Conservation (phyloP, 2,329 filamentous ascomycete genomes). For the Fusarium albidum region DNA sequence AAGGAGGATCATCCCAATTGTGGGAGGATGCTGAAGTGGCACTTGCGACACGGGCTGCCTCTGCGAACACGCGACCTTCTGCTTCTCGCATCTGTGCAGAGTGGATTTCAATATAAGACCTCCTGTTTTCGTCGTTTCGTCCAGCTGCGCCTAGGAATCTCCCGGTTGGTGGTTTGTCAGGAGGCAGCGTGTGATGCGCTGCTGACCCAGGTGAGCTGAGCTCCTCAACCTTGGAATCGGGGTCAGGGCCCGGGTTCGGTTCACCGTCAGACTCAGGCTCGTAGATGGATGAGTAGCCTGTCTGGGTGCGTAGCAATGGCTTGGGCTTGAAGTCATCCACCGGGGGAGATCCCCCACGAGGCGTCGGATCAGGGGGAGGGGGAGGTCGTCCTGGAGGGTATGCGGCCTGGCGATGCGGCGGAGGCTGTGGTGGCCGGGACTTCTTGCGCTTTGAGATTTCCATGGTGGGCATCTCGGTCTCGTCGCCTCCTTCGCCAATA, state of each 20-base stretch:
- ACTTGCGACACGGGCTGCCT: slow-evolving; percentile 52
- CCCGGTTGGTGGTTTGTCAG: slow-evolving; percentile 46
- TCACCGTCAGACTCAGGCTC: slow-evolving; percentile 33
- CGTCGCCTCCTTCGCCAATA: slow-evolving; percentile 92
- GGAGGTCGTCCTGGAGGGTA: slow-evolving; percentile 24
- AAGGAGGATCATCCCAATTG: slow-evolving; percentile 45
- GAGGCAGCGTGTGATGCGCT: slow-evolving; percentile 41
- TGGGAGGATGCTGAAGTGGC: slow-evolving; percentile 44
- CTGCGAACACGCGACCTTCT: slow-evolving; percentile 66
- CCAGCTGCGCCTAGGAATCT: slow-evolving; percentile 53
- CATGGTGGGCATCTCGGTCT: slow-evolving; percentile 74
- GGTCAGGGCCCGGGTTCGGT: slow-evolving; percentile 19
- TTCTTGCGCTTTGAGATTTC: slow-evolving; percentile 73
- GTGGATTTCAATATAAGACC: slow-evolving; percentile 66
- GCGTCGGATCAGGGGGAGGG: slow-evolving; percentile 16
- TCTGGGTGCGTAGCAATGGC: slow-evolving; percentile 49
- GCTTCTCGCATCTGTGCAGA: slow-evolving; percentile 68
- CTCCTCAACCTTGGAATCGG: slow-evolving; percentile 26
- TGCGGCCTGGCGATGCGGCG: slow-evolving; percentile 34
- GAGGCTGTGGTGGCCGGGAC: slow-evolving; percentile 45
- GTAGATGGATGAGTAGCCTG: slow-evolving; percentile 41
- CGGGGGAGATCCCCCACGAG: slow-evolving; percentile 6
- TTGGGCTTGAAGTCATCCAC: slow-evolving; percentile 61
- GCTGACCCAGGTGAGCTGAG: slow-evolving; percentile 27
- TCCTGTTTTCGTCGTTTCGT: slow-evolving; percentile 60